Percentiles rank a stretch among this genome's conserved stretches.
These are phyloP conservation scores for Rhizoclosmatium sp. DNA, from an alignment of 192 early-diverging fungal species.

Conservation along the genomic window DNA sequence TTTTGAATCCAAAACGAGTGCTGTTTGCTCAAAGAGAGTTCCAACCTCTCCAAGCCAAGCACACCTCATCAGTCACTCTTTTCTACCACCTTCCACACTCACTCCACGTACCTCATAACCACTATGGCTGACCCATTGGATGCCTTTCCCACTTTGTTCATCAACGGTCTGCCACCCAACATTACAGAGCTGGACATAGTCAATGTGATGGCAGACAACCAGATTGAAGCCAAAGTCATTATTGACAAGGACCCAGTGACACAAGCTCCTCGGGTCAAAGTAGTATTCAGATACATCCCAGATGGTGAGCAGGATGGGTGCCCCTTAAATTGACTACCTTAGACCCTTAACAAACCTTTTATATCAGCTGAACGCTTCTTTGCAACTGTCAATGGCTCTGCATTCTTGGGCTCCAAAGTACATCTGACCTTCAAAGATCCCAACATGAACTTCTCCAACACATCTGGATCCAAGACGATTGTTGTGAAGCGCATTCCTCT, in stretches of 20 bases:
- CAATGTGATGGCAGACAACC: conserved; percentile 54
- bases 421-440: conserved; percentile 58
- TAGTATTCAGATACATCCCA: conserved; percentile 55
- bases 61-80: neutral
- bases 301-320: conserved; percentile 42
- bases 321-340: neutral
- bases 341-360: conserved; percentile 5
- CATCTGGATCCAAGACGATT: conserved; percentile 58
- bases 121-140: conserved; percentile 45
- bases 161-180: conserved; percentile 54
- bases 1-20: neutral
- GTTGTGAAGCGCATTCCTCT: conserved; percentile 59
- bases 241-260: conserved; percentile 51
- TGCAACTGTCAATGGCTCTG: conserved; percentile 58
- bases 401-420: conserved; percentile 60
- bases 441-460: conserved; percentile 62
- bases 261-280: conserved; percentile 42
- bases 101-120: neutral
- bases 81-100: neutral
- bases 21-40: too few species aligned
- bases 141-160: conserved; percentile 54
- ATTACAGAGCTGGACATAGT: conserved; percentile 60
- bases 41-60: too few species aligned
- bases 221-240: conserved; percentile 57
- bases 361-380: conserved; percentile 55